phyloP scores from a whole-genome alignment of 495 filamentous ascomycete genomes.

The Penicillium odoratum region DNA sequence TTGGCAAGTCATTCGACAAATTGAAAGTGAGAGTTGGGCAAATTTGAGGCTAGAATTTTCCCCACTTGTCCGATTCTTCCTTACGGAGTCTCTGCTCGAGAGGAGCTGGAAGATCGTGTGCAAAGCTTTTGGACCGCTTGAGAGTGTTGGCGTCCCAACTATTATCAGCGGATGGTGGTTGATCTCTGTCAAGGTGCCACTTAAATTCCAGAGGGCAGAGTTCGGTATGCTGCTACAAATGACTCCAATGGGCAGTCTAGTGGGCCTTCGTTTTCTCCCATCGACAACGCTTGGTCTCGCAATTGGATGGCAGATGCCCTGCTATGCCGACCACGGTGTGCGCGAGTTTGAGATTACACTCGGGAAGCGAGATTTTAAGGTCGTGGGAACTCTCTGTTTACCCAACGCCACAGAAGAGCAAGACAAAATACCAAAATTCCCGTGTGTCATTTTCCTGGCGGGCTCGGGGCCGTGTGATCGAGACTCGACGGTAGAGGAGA shows the following conservation, averaged over 20 bases:
- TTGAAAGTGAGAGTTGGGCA: background rate
- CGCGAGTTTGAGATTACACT: background rate
- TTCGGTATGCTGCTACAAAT: background rate
- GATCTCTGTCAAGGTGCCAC: constrained; percentile 1
- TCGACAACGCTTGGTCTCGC: background rate
- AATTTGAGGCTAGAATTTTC: background rate
- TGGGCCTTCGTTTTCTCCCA: background rate
- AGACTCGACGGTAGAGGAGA: constrained; percentile 5
- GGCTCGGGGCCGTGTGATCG: constrained; percentile 7
- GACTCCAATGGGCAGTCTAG: background rate
- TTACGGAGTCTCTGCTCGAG: background rate
- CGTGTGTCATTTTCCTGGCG: constrained; percentile 2
- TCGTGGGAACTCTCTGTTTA: constrained; percentile 4
- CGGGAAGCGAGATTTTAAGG: background rate
- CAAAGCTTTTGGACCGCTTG: constrained; percentile 2
- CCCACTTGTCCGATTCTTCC: background rate
- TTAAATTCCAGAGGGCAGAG: background rate
- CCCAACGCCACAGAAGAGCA: background rate
- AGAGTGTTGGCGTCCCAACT: background rate
- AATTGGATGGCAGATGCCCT: background rate
- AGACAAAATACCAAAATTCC: background rate
- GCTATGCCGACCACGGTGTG: background rate
- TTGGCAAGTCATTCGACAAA: background rate
- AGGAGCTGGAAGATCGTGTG: constrained; percentile 6
- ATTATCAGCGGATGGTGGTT: constrained; percentile 2